phyloP scores from a whole-genome alignment of 305 asterid genomes.

The Rubia occidens region DNA sequence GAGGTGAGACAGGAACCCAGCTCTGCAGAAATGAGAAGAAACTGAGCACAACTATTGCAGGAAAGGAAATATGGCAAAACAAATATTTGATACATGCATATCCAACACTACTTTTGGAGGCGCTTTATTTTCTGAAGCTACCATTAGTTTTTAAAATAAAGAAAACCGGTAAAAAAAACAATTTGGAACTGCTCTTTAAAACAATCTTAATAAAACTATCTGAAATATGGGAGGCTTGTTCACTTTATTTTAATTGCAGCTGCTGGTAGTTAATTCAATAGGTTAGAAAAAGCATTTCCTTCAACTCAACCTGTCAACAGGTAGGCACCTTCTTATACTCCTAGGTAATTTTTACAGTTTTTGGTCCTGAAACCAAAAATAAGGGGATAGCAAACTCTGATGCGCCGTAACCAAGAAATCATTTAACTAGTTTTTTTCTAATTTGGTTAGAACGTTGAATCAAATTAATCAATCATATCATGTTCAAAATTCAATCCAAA shows the following conservation, averaged over 20 bases:
- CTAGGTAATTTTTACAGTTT: no score
- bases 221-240: background rate
- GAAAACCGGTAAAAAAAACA: background rate
- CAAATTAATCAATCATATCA: no score
- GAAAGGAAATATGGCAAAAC: slow-evolving; percentile 3
- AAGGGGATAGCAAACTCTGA: no score
- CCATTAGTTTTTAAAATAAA: background rate
- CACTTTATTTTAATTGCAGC: background rate
- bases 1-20: slow-evolving; percentile 82
- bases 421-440: no score
- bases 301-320: no score
- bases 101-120: background rate
- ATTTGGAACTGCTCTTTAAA: background rate
- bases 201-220: background rate
- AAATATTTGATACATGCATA: background rate
- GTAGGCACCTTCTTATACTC: no score
- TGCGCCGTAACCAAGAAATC: no score
- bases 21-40: slow-evolving; percentile 32
- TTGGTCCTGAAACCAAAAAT: no score
- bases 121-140: background rate
- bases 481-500: no score
- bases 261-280: background rate
- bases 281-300: no score
- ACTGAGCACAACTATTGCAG: background rate
- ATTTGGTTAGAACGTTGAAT: no score